Conservation (phyloP, 1,284 basidiomycete genomes). For the Cryptococcus amylolentus region DNA sequence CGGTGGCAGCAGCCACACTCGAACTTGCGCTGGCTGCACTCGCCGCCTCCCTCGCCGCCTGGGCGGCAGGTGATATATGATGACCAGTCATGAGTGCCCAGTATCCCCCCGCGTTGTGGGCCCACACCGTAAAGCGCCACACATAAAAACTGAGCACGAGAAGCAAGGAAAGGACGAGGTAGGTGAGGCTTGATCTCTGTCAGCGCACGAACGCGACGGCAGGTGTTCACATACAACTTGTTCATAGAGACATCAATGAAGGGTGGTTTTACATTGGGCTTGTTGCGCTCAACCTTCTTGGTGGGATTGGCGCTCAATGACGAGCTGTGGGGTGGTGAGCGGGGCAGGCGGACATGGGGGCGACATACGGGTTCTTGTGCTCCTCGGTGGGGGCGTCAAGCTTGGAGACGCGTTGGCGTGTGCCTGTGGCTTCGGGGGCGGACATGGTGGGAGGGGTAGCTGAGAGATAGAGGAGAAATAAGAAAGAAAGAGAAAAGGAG, state of each 20-base stretch:
- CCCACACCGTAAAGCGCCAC: constrained; percentile 48
- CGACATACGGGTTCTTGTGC: constrained; percentile 19
- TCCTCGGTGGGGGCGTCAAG: constrained; percentile 6
- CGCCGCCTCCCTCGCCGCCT: constrained; percentile 10
- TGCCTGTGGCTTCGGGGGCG: constrained; percentile 16
- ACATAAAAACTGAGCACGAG: constrained; percentile 43
- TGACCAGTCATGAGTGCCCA: constrained; percentile 46
- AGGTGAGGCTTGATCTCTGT: constrained; percentile 33
- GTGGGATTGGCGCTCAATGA: constrained; percentile 36
- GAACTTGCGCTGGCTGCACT: constrained; percentile 4
- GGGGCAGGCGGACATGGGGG: background rate
- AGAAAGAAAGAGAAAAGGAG: background rate
- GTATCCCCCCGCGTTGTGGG: constrained; percentile 45
- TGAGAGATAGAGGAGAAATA: background rate
- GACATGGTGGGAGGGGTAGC: constrained; percentile 3
- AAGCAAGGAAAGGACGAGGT: constrained; percentile 39
- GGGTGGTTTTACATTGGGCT: constrained; percentile 46
- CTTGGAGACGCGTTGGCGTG: constrained; percentile 19
- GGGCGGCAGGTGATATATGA: constrained; percentile 16
- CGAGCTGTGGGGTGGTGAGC: constrained; percentile 18
- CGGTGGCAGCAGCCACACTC: background rate
- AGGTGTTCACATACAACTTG: constrained; percentile 39
- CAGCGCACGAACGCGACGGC: background rate
- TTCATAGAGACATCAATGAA: constrained; percentile 45
- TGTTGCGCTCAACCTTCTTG: constrained; percentile 37